Conservation (phyloP, 129 eudicot genomes). For the Helianthus tuberosus region DNA sequence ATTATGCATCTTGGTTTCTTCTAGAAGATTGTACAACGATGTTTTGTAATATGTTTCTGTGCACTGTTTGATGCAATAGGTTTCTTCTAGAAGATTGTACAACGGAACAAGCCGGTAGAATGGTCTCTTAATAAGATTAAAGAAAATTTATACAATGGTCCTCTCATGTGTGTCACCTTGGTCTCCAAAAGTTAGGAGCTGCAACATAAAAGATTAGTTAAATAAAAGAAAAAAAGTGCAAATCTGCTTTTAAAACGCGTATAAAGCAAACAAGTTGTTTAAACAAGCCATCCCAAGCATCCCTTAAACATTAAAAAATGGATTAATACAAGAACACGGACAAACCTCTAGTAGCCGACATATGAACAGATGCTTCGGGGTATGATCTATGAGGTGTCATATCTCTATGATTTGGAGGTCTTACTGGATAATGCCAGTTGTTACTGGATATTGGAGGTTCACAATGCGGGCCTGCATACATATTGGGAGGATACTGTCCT, state of each 20-base stretch:
- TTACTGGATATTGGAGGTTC: constrained; percentile 55
- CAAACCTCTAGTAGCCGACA: constrained; percentile 63
- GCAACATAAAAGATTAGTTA: constrained; percentile 19
- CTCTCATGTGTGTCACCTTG: constrained; percentile 56
- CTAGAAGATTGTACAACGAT: constrained; percentile 19
- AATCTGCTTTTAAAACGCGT: background rate
- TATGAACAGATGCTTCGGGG: constrained; percentile 67
- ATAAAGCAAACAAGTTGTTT: background rate
- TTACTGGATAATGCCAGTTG: constrained; percentile 67
- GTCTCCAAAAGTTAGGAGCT: constrained; percentile 88
- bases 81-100: no score
- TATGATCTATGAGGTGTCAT: constrained; percentile 65
- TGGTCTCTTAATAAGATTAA: constrained; percentile 17
- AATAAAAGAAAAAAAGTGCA: background rate
- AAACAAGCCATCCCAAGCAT: background rate
- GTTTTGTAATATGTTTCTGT: background rate
- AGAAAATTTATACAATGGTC: constrained; percentile 22
- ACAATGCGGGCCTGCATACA: constrained; percentile 54
- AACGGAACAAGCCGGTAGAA: constrained; percentile 1
- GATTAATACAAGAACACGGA: background rate
- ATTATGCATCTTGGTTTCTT: constrained; percentile 27
- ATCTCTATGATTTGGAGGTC: constrained; percentile 62
- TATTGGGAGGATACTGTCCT: constrained; percentile 40
- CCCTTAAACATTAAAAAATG: background rate
- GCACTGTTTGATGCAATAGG: no score